phyloP scores from a whole-genome alignment of 2,329 filamentous ascomycete species.

The Claviceps arundinis region DNA sequence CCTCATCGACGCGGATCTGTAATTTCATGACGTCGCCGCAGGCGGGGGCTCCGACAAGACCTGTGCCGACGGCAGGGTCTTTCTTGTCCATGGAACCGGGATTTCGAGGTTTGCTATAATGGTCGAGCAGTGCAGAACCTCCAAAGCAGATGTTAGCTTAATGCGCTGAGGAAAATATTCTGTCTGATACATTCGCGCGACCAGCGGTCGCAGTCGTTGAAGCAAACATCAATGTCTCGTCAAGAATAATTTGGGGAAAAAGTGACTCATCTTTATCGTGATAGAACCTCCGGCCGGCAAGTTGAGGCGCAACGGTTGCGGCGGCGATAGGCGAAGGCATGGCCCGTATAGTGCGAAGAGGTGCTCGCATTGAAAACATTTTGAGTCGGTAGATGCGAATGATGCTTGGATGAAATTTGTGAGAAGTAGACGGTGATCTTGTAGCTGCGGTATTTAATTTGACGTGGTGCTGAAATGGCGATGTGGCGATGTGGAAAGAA shows the following conservation, averaged over 20 bases:
- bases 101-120: constrained; percentile 41
- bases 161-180: not conserved
- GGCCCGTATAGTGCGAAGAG: constrained; percentile 7
- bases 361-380: constrained; percentile 10
- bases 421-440: not conserved
- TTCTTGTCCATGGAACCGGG: constrained; percentile 53
- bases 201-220: not conserved
- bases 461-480: not conserved
- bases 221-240: not conserved
- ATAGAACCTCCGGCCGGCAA: constrained; percentile 28
- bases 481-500: not conserved
- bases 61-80: constrained; percentile 74
- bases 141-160: constrained; percentile 4
- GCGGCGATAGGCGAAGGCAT: constrained; percentile 8
- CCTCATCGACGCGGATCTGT: constrained; percentile 71
- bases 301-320: constrained; percentile 13
- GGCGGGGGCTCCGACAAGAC: constrained; percentile 77
- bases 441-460: not conserved
- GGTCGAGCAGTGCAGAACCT: constrained; percentile 23
- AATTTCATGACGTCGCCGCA: constrained; percentile 85
- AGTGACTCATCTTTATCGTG: constrained; percentile 29
- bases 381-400: not conserved
- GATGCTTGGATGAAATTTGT: not conserved
- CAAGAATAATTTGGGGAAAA: not conserved
- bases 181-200: not conserved